These are phyloP conservation scores for Candida pini DNA, from an alignment of 805 yeast genomes.

Conservation along the genomic window DNA sequence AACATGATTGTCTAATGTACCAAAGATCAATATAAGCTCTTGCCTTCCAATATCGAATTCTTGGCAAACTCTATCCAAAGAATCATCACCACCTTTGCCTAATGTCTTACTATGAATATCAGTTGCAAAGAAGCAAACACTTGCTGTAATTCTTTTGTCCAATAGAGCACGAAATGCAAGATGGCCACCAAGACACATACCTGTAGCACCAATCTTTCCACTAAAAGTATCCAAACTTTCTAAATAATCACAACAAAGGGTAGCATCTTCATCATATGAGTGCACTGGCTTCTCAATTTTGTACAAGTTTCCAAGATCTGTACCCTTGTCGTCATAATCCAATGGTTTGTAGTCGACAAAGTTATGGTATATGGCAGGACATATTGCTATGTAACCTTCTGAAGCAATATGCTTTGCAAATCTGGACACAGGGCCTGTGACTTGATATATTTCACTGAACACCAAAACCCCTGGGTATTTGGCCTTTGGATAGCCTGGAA, in stretches of 20 bases:
- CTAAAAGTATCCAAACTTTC: constrained; percentile 53
- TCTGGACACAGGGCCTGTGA: constrained; percentile 73
- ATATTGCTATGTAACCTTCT: constrained; percentile 73
- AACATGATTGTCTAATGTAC: constrained; percentile 75
- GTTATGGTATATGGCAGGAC: constrained; percentile 76
- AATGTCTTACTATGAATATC: constrained; percentile 67
- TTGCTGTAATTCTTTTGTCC: constrained; percentile 58
- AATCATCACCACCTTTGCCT: constrained; percentile 66
- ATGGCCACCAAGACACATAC: constrained; percentile 87
- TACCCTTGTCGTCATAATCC: constrained; percentile 66
- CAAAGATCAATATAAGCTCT: constrained; percentile 66
- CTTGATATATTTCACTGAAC: constrained; percentile 78
- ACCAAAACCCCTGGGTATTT: constrained; percentile 78
- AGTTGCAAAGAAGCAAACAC: constrained; percentile 75
- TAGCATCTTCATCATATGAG: constrained; percentile 74
- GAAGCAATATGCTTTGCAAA: constrained; percentile 76
- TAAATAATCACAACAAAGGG: constrained; percentile 58
- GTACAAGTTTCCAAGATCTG: constrained; percentile 66
- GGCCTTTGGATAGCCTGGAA: constrained; percentile 70
- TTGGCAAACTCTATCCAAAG: constrained; percentile 46
- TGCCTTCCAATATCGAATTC: constrained; percentile 44
- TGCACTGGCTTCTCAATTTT: constrained; percentile 61
- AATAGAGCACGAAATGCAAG: constrained; percentile 66
- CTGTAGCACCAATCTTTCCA: constrained; percentile 75
- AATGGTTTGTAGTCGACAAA: constrained; percentile 57